Evolutionary conservation across 1,284 basidiomycete species (phyloP), one percentile per base, ranked within the genome.

Genomic region (Ceratobasidium sp.): DNA sequence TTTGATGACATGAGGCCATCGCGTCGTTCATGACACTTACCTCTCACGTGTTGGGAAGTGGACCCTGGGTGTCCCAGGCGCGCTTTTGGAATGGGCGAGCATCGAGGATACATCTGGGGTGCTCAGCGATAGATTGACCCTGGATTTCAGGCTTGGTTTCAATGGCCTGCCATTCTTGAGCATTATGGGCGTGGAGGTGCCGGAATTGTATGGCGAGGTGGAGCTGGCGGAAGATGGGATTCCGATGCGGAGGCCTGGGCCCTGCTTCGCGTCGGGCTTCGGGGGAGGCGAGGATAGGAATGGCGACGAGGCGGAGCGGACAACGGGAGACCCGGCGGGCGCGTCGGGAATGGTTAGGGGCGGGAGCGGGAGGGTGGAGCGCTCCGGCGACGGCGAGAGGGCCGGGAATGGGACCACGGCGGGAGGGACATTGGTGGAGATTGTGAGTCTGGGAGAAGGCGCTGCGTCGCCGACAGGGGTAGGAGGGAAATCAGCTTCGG

Each of bases 91-190:
- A 38, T 57, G 66, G 14, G 66, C 66, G 52, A 69, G 50, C 66
- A 69, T 69, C 23, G 66, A 44, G 4, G 66, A 52, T 6, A 69
- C 52, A 43, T 69, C 66, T 35, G 66, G 54, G 5, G 66, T 44
- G 66, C 66, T 69, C 52, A 69, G 28, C 52, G 66, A 69, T 14
- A 69, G 43, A 28, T 52, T 57, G 41, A 57, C 66, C 23, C 66
- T 38, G 35, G 66, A 69, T 54, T 69, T 69, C 49, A 69, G 52
- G 38, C 66, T 69, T n/a, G 66, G 66, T 28, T 69, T 69, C 38
- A 69, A 52, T 18, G 50, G 66, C 38, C 66, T 50, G 14, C 66
- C 66, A 41, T 57, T 69, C 41, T 69, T 69, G 66, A 69, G 66
- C 23, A 44, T 6, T 14, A 69, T 55, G 3, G 66, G 66, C 21